Conservation (phyloP, 2,329 filamentous ascomycete genomes). For the Harringtonia aguacate region DNA sequence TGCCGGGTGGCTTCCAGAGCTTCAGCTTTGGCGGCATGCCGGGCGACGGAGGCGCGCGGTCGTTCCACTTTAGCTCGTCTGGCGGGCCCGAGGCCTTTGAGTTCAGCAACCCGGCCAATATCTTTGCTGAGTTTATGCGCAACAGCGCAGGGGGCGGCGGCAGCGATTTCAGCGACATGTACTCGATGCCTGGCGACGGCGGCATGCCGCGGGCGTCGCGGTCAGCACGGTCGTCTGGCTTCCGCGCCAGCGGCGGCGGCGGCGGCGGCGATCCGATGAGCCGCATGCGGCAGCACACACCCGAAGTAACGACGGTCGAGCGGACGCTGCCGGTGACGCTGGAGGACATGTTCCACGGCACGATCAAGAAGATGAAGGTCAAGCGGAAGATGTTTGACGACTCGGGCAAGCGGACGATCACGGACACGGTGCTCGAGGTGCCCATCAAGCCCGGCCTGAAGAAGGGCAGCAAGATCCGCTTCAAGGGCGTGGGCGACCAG, state of each 20-base stretch:
- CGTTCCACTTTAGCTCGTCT: conserved; percentile 54
- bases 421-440: conserved; percentile 86
- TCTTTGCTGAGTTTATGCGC: conserved; percentile 78
- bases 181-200: conserved; percentile 29
- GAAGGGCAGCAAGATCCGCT: conserved; percentile 97
- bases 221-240: background rate
- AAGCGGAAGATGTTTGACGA: conserved; percentile 92
- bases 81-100: conserved; percentile 56
- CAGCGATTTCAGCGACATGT: conserved; percentile 41
- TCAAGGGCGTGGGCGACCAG: conserved; percentile 93
- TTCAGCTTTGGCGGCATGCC: conserved; percentile 29
- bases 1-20: conserved; percentile 21
- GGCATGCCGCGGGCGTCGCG: conserved; percentile 6
- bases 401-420: conserved; percentile 70
- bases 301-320: conserved; percentile 86
- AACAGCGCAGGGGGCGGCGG: conserved; percentile 35
- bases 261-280: conserved; percentile 12
- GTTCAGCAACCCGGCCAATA: conserved; percentile 74
- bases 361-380: conserved; percentile 95
- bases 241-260: conserved; percentile 16
- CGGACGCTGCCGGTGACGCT: conserved; percentile 69
- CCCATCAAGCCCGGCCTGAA: conserved; percentile 94
- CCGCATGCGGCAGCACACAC: conserved; percentile 43
- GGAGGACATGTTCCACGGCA: conserved; percentile 80
- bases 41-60: conserved; percentile 37